Base-by-base conservation (phyloP, 306 rosid species). In the Pachyrhizus erosus region DNA sequence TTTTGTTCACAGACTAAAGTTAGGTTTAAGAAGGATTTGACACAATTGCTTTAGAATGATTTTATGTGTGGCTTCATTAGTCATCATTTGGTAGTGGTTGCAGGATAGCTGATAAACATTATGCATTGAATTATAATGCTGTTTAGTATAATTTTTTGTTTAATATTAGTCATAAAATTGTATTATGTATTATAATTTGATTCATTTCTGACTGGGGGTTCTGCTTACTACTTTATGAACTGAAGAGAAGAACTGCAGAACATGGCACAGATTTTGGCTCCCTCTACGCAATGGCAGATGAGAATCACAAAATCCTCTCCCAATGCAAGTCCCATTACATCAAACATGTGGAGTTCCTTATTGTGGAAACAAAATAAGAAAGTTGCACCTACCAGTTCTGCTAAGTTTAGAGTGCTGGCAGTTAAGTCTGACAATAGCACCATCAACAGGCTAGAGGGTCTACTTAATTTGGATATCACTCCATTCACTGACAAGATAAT, bases 201-300 rank as follows among this genome's bases (percentile, higher is more conserved):
- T 66, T 74, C 37, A 0, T 18, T 21, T 61, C 66, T 49, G 43
- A 42, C 43, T 52, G 66, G 72, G 73, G 54, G 2, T 77, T 83
- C 79, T 72, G 70, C 64, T 72, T 20, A 60, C 42, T 64, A 40
- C 23, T 34, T 75, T 79, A 24, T 79, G 23, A 70, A 80, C 90
- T 20, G 65, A 80, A 81, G 76, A 82, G 83, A 87, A 85, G 87
- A 84, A 89, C 78, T 79, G 82, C 88, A 84, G 87, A 86, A 88
- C 76, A 96, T 96, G 99, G 99, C 98, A 34, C 98, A 96, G 85
- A 96, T 96, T 91, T 89, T 93, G 92, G 97, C 99, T 43, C 99
- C 98, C 29, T 83, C 94, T 8, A 87, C 94, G 5, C 99, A 94
- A 89, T 91, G 96, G 97, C 92, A 88, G 85, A 88, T 85, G 91